Evolutionary conservation across 139 green algal genomes (phyloP).

Genomic region (Asterochloris erici): DNA sequence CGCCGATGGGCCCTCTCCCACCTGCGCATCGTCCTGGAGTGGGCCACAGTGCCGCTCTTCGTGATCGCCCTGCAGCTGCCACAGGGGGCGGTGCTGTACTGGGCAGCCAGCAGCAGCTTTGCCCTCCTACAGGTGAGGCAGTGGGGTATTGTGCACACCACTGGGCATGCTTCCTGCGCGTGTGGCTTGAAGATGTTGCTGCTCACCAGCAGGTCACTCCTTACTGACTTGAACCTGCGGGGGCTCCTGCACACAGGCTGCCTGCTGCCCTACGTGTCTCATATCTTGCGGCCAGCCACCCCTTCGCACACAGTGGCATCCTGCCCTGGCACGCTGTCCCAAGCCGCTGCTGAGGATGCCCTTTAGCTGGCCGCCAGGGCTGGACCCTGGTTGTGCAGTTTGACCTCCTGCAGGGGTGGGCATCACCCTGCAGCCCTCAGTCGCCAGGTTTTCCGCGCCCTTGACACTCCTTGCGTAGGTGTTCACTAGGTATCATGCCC

Average conservation of each 20-base stretch:
- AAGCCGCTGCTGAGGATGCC: too few species aligned
- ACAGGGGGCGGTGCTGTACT: conserved; percentile 73
- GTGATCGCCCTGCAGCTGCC: conserved; percentile 53
- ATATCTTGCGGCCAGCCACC: too few species aligned
- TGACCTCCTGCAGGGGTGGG: too few species aligned
- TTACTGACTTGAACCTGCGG: too few species aligned
- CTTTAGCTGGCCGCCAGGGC: too few species aligned
- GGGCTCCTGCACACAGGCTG: not conserved
- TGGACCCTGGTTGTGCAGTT: too few species aligned
- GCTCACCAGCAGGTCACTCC: not conserved
- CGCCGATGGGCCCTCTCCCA: conserved; percentile 27
- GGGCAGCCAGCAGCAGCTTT: conserved; percentile 45
- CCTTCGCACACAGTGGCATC: too few species aligned
- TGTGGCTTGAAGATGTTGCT: not conserved
- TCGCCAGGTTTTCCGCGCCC: too few species aligned
- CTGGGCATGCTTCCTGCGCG: not conserved
- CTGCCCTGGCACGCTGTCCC: too few species aligned
- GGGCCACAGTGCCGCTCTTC: conserved; percentile 41
- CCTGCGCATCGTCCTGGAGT: conserved; percentile 38
- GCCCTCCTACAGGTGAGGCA: conserved; percentile 38
- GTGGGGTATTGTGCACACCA: not conserved
- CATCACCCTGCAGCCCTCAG: too few species aligned
- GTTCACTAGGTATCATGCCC: too few species aligned
- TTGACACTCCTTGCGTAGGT: too few species aligned
- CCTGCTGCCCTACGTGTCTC: not conserved